Evolutionary conservation across 768 basidiomycete species (phyloP).

Genomic region (Crepidotus variabilis): DNA sequence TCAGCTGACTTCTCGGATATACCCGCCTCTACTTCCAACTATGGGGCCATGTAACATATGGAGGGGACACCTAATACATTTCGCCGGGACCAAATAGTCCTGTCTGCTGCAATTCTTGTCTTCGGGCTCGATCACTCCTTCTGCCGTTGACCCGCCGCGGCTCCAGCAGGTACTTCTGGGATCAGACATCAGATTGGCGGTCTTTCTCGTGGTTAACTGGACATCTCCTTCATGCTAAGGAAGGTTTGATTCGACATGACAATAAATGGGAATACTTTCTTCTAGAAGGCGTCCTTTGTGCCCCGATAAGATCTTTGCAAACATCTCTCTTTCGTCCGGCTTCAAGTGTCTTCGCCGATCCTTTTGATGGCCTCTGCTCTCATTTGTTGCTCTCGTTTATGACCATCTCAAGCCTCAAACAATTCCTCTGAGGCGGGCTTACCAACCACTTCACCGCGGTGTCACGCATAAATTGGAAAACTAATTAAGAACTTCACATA

Average conservation of each 20-base stretch:
- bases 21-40: conserved; percentile 8
- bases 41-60: conserved; percentile 1
- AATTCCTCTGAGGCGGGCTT: no score
- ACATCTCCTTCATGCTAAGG: background rate
- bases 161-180: conserved; percentile 25
- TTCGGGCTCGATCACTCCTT: conserved; percentile 12
- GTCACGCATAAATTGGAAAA: background rate
- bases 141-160: conserved; percentile 31
- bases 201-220: background rate
- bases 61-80: background rate
- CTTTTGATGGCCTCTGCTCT: no score
- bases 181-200: conserved; percentile 15
- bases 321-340: no score
- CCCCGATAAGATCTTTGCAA: no score
- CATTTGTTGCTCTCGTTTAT: no score
- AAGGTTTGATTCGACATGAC: background rate
- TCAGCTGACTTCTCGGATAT: conserved; percentile 12
- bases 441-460: no score
- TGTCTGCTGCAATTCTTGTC: conserved; percentile 8
- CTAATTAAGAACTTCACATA: background rate
- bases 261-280: background rate
- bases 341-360: no score
- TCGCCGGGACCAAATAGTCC: background rate
- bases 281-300: no score
- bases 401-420: no score